Evolutionary conservation across 371 early-diverging fungal genomes (phyloP).

Genomic region (Coemansia sp.): DNA sequence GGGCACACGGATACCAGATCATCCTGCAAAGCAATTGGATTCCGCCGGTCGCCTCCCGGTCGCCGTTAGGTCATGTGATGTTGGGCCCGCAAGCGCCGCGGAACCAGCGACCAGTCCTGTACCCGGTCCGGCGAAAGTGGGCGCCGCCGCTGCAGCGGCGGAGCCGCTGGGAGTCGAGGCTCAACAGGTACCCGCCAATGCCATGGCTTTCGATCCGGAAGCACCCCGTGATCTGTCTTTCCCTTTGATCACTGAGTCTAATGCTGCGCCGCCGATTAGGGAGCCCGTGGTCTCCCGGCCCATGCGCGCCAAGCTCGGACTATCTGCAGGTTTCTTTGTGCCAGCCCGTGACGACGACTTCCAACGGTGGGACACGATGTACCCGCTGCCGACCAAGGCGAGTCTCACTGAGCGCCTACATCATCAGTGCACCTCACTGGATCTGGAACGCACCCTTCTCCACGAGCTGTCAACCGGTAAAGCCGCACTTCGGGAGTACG

Average conservation of each 20-base stretch:
- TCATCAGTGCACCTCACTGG: not conserved
- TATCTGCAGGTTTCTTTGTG: not conserved
- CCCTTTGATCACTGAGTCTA: not conserved
- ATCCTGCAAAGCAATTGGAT: not conserved
- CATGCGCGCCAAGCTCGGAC: not conserved
- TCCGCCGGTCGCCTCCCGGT: not conserved
- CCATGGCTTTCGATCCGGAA: not conserved
- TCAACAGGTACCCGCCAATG: not conserved
- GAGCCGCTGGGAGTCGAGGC: too few relatives aligned
- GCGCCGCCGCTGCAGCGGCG: too few relatives aligned
- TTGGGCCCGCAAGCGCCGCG: too few relatives aligned
- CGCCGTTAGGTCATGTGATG: not conserved
- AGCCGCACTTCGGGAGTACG: slow-evolving; percentile 12
- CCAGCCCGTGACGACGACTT: not conserved
- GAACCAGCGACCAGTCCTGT: too few relatives aligned
- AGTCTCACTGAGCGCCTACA: not conserved
- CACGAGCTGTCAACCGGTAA: not conserved
- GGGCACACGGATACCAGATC: not conserved
- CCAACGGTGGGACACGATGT: not conserved
- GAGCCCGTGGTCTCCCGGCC: not conserved
- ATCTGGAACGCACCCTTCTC: not conserved
- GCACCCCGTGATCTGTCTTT: not conserved
- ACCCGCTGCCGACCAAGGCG: not conserved
- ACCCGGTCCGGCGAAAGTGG: too few relatives aligned
- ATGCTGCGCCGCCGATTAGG: not conserved